Conservation (phyloP, 1,284 basidiomycete genomes). For the Gymnopus androsaceus region DNA sequence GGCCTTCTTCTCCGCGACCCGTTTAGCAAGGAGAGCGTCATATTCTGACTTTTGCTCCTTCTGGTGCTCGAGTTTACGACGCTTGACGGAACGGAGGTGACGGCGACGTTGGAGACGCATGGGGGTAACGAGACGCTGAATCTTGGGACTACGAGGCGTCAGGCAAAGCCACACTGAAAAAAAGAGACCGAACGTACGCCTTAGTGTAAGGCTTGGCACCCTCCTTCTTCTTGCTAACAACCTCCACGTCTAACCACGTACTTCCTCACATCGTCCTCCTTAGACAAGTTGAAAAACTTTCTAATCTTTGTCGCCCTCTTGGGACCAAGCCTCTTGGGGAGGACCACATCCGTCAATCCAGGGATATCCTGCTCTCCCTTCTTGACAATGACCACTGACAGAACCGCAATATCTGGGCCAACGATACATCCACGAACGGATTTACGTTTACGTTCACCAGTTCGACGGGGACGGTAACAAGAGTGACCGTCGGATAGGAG, state of each 20-base stretch:
- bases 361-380: constrained; percentile 93
- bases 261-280: constrained; percentile 98
- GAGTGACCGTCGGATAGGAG: constrained; percentile 96
- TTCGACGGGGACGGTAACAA: constrained; percentile 93
- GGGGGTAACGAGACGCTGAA: constrained; percentile 92
- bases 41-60: constrained; percentile 95
- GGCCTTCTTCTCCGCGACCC: constrained; percentile 91
- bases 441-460: constrained; percentile 98
- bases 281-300: constrained; percentile 96
- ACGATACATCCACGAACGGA: constrained; percentile 98
- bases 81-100: constrained; percentile 89
- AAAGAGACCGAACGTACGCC: constrained; percentile 65
- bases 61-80: constrained; percentile 86
- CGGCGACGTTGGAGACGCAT: constrained; percentile 95
- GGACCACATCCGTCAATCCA: constrained; percentile 89
- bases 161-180: constrained; percentile 7
- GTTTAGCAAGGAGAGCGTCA: constrained; percentile 87
- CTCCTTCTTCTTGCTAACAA: constrained; percentile 88
- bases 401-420: constrained; percentile 93
- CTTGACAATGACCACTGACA: constrained; percentile 95
- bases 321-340: constrained; percentile 95
- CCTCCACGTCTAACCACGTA: constrained; percentile 92
- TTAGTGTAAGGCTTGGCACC: constrained; percentile 97
- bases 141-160: constrained; percentile 68
- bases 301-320: constrained; percentile 96